These are phyloP conservation scores for Mycena albidolilacea DNA, from an alignment of 768 basidiomycete species.

Conservation along the genomic window DNA sequence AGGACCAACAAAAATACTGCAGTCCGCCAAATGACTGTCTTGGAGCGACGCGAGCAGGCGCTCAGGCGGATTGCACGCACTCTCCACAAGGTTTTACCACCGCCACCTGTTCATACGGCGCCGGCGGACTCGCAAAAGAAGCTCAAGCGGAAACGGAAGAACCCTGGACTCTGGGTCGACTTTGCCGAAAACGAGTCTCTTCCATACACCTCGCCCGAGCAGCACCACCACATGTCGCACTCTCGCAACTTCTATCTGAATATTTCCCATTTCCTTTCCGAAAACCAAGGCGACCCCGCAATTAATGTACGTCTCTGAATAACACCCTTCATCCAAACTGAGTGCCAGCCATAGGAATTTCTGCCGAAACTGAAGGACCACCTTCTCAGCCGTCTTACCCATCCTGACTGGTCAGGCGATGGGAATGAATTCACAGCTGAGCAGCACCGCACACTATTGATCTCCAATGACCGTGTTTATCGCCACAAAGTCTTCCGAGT, in stretches of 20 bases:
- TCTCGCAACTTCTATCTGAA: constrained; percentile 7
- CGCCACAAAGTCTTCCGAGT: constrained; percentile 46
- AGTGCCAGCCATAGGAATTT: constrained; percentile 34
- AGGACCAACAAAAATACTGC: constrained; percentile 46
- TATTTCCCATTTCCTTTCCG: constrained; percentile 9
- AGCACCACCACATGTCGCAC: too few relatives aligned
- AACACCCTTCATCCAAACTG: too few relatives aligned
- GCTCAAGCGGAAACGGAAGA: too few relatives aligned
- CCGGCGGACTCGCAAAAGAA: too few relatives aligned
- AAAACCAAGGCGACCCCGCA: constrained; percentile 13
- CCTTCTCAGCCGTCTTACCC: constrained; percentile 16
- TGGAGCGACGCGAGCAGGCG: constrained; percentile 21
- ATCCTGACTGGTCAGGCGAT: constrained; percentile 29
- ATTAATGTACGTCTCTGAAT: neutral
- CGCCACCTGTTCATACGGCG: too few relatives aligned
- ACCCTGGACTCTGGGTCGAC: too few relatives aligned
- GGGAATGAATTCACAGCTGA: constrained; percentile 20
- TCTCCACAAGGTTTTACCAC: too few relatives aligned
- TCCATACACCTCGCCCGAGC: too few relatives aligned
- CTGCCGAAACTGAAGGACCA: constrained; percentile 39
- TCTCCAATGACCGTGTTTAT: constrained; percentile 40
- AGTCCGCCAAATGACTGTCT: constrained; percentile 41
- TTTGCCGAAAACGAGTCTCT: too few relatives aligned
- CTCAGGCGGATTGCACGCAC: constrained; percentile 3
- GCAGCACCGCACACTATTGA: neutral